Conservation (phyloP, 805 yeast genomes). For the Clavispora vitiphila region DNA sequence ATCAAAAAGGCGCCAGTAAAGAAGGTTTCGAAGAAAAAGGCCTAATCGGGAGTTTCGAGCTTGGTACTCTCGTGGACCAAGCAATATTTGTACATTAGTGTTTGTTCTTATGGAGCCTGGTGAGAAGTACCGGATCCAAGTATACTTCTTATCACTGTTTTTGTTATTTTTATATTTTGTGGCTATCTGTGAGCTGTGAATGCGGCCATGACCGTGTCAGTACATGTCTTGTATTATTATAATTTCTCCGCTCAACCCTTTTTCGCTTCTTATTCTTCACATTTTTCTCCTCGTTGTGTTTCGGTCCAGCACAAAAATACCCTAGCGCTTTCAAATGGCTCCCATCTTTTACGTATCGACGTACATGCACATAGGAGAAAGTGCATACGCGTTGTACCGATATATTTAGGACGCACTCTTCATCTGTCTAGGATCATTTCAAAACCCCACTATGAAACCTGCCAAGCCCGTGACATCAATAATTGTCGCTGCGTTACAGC, state of each 20-base stretch:
- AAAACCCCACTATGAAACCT: neutral
- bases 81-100: conserved; percentile 11
- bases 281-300: too few species aligned
- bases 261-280: too few species aligned
- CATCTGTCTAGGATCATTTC: neutral
- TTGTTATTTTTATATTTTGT: neutral
- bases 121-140: neutral
- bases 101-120: neutral
- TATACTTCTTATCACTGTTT: conserved; percentile 1
- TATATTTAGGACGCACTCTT: neutral
- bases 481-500: conserved; percentile 82
- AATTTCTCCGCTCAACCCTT: too few species aligned
- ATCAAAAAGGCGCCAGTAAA: conserved; percentile 4
- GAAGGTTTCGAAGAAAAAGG: neutral
- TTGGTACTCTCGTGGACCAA: neutral
- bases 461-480: conserved; percentile 32
- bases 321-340: too few species aligned
- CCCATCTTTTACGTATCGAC: too few species aligned
- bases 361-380: too few species aligned
- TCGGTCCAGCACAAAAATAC: too few species aligned
- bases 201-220: neutral
- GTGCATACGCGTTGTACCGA: neutral
- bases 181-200: neutral
- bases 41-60: neutral
- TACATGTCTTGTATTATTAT: neutral